Conservation (phyloP, 2,329 filamentous ascomycete genomes). For the Diaporthe citriasiana region DNA sequence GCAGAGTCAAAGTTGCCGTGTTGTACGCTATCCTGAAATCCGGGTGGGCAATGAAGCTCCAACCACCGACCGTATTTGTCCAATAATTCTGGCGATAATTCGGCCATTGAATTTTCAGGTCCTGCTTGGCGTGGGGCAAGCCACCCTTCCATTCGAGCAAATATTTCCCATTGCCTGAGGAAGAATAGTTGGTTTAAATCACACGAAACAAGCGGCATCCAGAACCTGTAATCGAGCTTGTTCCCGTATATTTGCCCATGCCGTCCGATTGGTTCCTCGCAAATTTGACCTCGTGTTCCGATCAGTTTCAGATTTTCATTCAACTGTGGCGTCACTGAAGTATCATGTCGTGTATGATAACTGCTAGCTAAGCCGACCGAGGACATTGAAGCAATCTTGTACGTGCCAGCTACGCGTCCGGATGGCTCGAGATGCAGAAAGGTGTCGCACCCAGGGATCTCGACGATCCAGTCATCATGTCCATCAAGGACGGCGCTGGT, state of each 20-base stretch:
- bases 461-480: slow-evolving; percentile 10
- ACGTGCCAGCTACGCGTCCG: background rate
- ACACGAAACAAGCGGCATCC: slow-evolving; percentile 12
- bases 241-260: too few species aligned
- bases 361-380: background rate
- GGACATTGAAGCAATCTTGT: background rate
- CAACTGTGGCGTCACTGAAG: too few species aligned
- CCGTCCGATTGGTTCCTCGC: too few species aligned
- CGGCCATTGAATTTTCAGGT: background rate
- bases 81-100: background rate
- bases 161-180: background rate
- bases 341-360: background rate
- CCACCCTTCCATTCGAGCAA: background rate
- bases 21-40: background rate
- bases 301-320: too few species aligned
- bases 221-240: background rate
- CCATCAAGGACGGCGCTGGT: background rate
- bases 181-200: background rate
- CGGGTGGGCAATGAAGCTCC: background rate
- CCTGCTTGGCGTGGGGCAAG: background rate
- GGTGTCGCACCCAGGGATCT: background rate
- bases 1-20: background rate
- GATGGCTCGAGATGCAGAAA: background rate
- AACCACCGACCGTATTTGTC: background rate
- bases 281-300: too few species aligned